phyloP scores from a whole-genome alignment of 495 filamentous ascomycete genomes.

The Neurospora sp. region DNA sequence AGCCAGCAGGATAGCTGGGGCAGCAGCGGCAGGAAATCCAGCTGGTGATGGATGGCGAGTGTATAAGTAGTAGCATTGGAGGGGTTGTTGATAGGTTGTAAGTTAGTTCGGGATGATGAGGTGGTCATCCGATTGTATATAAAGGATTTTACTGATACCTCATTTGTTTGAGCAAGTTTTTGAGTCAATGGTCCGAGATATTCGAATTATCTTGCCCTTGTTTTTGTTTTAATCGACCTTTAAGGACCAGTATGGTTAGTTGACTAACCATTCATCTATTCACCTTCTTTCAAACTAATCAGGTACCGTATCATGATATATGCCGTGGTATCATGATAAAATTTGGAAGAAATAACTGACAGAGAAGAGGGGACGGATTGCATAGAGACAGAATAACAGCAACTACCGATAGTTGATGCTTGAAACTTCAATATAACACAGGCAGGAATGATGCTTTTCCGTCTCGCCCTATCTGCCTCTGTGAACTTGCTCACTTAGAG shows the following conservation, averaged over 20 bases:
- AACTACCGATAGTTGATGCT: background rate
- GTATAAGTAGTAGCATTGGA: background rate
- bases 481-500: background rate
- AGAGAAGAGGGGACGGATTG: no score
- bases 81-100: background rate
- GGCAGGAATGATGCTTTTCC: background rate
- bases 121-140: background rate
- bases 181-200: no score
- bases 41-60: background rate
- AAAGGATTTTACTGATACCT: background rate
- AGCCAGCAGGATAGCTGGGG: background rate
- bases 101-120: background rate
- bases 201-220: no score
- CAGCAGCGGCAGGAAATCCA: background rate
- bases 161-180: no score
- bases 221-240: no score
- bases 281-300: no score
- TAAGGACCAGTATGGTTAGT: no score
- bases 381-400: background rate
- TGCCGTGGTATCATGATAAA: no score
- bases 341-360: no score
- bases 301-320: no score
- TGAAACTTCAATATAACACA: background rate
- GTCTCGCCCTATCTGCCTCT: no score
- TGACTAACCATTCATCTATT: no score